phyloP scores from a whole-genome alignment of 768 basidiomycete genomes.

The Boletus edulis region DNA sequence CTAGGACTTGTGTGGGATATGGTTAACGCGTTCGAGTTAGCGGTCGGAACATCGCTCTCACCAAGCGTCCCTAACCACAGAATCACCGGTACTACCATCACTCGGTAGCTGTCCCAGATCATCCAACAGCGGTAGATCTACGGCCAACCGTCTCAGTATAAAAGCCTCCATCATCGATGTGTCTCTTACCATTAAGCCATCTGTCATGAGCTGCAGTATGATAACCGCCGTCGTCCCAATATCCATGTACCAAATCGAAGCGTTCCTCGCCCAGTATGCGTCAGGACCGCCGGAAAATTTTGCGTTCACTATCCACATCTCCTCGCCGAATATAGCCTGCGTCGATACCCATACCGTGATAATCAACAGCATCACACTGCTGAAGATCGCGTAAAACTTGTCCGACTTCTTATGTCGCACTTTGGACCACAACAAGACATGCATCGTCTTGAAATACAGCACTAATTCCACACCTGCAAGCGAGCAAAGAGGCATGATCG shows the following conservation, averaged over 20 bases:
- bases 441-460: constrained; percentile 26
- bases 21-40: not conserved
- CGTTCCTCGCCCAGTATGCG: constrained; percentile 30
- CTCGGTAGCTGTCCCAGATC: constrained; percentile 26
- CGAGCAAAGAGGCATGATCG: not conserved
- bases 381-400: constrained; percentile 24
- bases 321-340: constrained; percentile 31
- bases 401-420: constrained; percentile 3
- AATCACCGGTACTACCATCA: constrained; percentile 17
- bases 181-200: constrained; percentile 37
- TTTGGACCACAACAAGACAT: constrained; percentile 7
- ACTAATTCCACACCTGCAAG: constrained; percentile 24
- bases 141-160: not conserved
- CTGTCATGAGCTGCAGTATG: constrained; percentile 35
- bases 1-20: constrained; percentile 11
- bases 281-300: constrained; percentile 35
- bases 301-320: constrained; percentile 35
- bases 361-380: constrained; percentile 28
- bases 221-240: constrained; percentile 28
- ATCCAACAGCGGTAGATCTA: constrained; percentile 41
- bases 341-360: constrained; percentile 32
- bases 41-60: constrained; percentile 2
- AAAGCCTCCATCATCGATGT: not conserved
- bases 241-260: constrained; percentile 30
- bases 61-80: constrained; percentile 26